Evolutionary conservation across 2,329 filamentous ascomycete genomes (phyloP), one percentile per base, ranked within the genome.

Genomic region (Aspergillus nomiae): DNA sequence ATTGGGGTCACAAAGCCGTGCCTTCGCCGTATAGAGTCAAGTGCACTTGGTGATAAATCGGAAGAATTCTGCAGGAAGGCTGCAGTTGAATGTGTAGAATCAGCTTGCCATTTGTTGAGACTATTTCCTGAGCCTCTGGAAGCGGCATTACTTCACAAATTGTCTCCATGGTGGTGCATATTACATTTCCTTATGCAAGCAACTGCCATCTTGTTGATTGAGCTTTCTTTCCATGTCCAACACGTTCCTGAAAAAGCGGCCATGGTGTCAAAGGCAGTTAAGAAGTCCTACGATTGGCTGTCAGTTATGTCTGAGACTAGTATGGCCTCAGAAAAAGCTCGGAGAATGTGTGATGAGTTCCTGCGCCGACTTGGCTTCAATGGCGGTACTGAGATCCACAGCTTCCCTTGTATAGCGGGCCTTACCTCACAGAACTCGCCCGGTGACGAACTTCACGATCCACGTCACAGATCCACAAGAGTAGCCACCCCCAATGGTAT

Each of bases 181-280:
- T 69, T 82, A 16, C 80, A 82, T 63, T 79, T 78, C 58, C 69
- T 82, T 8, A 80, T 82, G 71, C 80, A 82, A 67, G 75, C 80
- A 16, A 75, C 76, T 0, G 77, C 77, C 2, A 73, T 82, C 1
- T 72, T 82, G 24, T 73, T 81, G n/a, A 70, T 81, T 16, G 80
- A 82, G 59, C 71, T 82, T 12, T 71, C 78, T 16, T 81, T 79
- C 54, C 69, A 73, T 32, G 73, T 73, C n/a, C 75, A 80, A 50
- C 80, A 82, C 64, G 77, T 79, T 56, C 79, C 80, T 1, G 76
- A 80, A 56, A 78, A 79, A 57, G 76, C 73, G 1, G 66, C 65
- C 1, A 76, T 74, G 65, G 70, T 78, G 10, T 73, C 72, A 0
- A 77, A 75, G 54, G 74, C 76, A 5, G 70, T 73, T 11, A 76